phyloP scores from a whole-genome alignment of 768 basidiomycete species.

The Calocybe cyanea region DNA sequence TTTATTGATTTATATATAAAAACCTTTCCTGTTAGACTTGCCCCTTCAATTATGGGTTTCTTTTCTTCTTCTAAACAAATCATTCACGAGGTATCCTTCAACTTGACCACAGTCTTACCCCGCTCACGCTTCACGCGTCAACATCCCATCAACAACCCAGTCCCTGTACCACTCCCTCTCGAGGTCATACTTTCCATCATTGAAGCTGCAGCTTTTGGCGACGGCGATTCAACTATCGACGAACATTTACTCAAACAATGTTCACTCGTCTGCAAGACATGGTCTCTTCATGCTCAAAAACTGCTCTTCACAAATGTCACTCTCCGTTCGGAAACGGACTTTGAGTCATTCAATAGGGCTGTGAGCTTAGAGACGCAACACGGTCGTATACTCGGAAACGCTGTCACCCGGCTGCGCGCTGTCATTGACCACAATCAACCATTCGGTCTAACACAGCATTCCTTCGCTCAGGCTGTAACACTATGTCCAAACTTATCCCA shows the following conservation, averaged over 20 bases:
- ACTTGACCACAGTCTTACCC: slow-evolving; percentile 26
- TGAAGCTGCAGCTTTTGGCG: slow-evolving; percentile 46
- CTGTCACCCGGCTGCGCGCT: slow-evolving; percentile 51
- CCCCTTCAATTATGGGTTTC: too few relatives aligned
- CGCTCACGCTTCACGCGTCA: slow-evolving; percentile 18
- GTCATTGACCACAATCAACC: slow-evolving; percentile 70
- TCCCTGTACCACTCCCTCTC: slow-evolving; percentile 42
- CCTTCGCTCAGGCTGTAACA: slow-evolving; percentile 56
- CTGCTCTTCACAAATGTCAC: slow-evolving; percentile 58
- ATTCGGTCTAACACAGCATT: slow-evolving; percentile 45
- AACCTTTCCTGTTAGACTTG: slow-evolving; percentile 8
- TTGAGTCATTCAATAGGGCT: slow-evolving; percentile 49
- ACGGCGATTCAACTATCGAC: slow-evolving; percentile 23
- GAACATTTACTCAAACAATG: slow-evolving; percentile 45
- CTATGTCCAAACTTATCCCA: slow-evolving; percentile 57
- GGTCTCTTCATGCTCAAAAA: slow-evolving; percentile 62
- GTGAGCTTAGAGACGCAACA: slow-evolving; percentile 43
- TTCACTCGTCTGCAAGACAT: slow-evolving; percentile 62
- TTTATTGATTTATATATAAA: too few relatives aligned
- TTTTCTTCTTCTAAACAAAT: slow-evolving; percentile 23
- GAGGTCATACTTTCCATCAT: slow-evolving; percentile 64
- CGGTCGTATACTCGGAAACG: slow-evolving; percentile 47
- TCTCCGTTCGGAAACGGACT: slow-evolving; percentile 51
- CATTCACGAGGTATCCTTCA: slow-evolving; percentile 35
- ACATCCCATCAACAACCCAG: slow-evolving; percentile 19